Conservation (phyloP, 2,329 filamentous ascomycete genomes). For the Alternaria sp. region DNA sequence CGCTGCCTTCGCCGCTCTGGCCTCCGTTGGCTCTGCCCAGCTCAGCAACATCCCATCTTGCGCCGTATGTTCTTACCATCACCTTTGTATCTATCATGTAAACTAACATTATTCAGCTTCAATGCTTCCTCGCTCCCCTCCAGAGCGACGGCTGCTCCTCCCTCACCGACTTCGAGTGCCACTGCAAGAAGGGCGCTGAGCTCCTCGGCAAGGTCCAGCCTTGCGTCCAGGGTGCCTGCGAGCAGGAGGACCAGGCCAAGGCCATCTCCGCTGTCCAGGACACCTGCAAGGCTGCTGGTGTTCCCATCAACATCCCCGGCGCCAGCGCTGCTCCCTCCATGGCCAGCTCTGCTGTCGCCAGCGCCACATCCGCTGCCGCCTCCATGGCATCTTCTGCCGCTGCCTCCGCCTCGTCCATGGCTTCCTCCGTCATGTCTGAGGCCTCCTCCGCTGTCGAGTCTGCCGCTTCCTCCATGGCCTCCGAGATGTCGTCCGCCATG, state of each 20-base stretch:
- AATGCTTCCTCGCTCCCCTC: slow-evolving; percentile 55
- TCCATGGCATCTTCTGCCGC: slow-evolving; percentile 13
- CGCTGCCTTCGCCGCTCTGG: slow-evolving; percentile 50
- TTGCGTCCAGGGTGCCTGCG: slow-evolving; percentile 55
- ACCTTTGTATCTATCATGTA: background rate
- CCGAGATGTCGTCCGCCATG: slow-evolving; percentile 12
- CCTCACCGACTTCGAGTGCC: slow-evolving; percentile 55
- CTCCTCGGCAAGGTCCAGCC: slow-evolving; percentile 53
- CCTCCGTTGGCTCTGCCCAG: slow-evolving; percentile 55
- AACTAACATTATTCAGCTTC: slow-evolving; percentile 47
- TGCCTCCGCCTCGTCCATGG: slow-evolving; percentile 12
- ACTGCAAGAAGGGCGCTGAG: slow-evolving; percentile 44
- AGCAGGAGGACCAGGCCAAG: slow-evolving; percentile 43
- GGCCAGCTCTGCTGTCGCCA: slow-evolving; percentile 12
- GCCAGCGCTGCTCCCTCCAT: slow-evolving; percentile 8
- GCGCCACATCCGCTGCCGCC: background rate
- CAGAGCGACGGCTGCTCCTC: slow-evolving; percentile 52
- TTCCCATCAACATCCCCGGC: slow-evolving; percentile 37
- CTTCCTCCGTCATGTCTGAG: slow-evolving; percentile 11
- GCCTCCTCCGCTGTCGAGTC: slow-evolving; percentile 17
- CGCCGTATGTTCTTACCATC: slow-evolving; percentile 50
- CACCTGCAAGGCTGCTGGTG: slow-evolving; percentile 43
- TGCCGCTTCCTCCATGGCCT: slow-evolving; percentile 15
- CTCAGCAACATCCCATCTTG: slow-evolving; percentile 54
- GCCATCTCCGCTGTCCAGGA: slow-evolving; percentile 37